phyloP scores from a whole-genome alignment of 306 rosid genomes.

The Prunus salicina region DNA sequence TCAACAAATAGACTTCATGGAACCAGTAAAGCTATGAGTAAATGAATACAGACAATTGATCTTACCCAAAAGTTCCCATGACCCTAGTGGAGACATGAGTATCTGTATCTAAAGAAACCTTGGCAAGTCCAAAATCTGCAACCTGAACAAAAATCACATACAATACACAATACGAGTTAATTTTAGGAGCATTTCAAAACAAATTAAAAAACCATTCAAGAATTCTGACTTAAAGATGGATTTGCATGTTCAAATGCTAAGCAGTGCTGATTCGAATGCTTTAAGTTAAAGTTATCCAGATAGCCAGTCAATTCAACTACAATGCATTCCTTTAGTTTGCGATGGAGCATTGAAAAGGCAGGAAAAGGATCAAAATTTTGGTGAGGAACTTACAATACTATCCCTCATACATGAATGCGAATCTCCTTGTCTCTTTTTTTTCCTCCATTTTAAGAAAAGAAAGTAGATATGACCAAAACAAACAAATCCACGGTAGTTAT shows the following conservation, averaged over 20 bases:
- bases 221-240: neutral
- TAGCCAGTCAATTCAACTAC: neutral
- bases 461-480: neutral
- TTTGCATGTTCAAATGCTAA: neutral
- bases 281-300: neutral
- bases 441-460: neutral
- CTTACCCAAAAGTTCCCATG: constrained; percentile 74
- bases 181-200: neutral
- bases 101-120: constrained; percentile 42
- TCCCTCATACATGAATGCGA: neutral
- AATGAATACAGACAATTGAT: neutral
- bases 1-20: neutral
- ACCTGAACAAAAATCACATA: constrained; percentile 38
- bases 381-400: neutral
- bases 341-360: no score
- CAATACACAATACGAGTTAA: neutral
- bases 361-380: neutral
- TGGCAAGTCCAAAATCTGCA: constrained; percentile 73
- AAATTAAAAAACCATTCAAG: neutral
- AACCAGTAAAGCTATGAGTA: neutral
- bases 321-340: neutral
- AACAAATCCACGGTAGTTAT: neutral
- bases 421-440: neutral
- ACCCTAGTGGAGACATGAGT: constrained; percentile 70
- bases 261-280: neutral